Conservation (phyloP, 2,329 filamentous ascomycete genomes). For the Aspergillus viridinutans region DNA sequence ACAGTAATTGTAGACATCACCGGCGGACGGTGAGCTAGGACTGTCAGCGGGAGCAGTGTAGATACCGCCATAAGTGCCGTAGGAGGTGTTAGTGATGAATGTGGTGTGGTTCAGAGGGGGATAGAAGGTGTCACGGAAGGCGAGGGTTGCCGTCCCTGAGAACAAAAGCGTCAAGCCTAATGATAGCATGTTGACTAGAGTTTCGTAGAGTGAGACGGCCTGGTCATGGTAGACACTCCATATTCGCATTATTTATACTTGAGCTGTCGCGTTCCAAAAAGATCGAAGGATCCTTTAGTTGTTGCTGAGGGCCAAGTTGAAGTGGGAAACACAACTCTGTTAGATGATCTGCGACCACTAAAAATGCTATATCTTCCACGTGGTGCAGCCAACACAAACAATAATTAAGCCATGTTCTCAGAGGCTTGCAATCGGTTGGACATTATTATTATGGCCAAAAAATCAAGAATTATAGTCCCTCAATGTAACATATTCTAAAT, state of each 20-base stretch:
- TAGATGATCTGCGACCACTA: background rate
- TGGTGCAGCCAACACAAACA: background rate
- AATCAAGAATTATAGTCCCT: background rate
- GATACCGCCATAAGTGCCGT: slow-evolving; percentile 36
- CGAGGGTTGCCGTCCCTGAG: background rate
- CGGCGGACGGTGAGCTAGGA: slow-evolving; percentile 14
- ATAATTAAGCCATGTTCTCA: background rate
- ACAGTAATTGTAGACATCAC: slow-evolving; percentile 39
- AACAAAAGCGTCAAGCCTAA: background rate
- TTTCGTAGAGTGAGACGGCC: background rate
- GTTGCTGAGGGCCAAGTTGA: background rate
- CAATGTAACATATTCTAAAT: background rate
- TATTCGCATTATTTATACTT: background rate
- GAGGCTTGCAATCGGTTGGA: background rate
- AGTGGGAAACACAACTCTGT: background rate
- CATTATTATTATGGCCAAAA: background rate
- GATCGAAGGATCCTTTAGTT: background rate
- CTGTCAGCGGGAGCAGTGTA: slow-evolving; percentile 26
- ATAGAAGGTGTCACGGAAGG: slow-evolving; percentile 26
- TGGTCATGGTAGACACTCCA: background rate
- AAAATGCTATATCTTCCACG: background rate
- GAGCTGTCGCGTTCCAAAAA: background rate
- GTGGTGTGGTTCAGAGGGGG: slow-evolving; percentile 36
- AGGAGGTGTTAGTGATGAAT: slow-evolving; percentile 33
- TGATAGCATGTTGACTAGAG: background rate